Evolutionary conservation across 2,329 filamentous ascomycete species (phyloP).

Genomic region (Cercospora nicotianae): DNA sequence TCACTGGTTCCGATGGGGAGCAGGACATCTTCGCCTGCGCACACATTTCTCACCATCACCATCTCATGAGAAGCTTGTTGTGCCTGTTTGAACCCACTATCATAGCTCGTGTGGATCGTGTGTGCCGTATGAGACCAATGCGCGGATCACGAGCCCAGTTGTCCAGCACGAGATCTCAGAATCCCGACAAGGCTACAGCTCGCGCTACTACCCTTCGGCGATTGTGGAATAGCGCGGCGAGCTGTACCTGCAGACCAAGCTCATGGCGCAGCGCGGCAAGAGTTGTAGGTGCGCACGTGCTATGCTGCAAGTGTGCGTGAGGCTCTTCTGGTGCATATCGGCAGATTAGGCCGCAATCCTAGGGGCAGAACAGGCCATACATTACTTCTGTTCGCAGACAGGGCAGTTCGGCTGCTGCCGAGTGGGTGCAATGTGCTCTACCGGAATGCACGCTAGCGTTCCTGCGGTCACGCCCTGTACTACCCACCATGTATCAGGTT

Average conservation of each 20-base stretch:
- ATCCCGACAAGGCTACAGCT: background rate
- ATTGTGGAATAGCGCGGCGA: slow-evolving; percentile 4
- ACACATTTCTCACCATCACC: background rate
- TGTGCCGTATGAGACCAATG: background rate
- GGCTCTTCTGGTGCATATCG: slow-evolving; percentile 6
- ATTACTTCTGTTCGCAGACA: slow-evolving; percentile 10
- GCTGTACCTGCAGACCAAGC: slow-evolving; percentile 27
- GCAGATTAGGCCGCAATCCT: slow-evolving; percentile 7
- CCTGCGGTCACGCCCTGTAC: slow-evolving; percentile 28
- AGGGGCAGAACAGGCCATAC: background rate
- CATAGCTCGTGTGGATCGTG: background rate
- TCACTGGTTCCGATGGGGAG: background rate
- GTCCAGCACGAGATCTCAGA: slow-evolving; percentile 4
- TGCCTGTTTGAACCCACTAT: background rate
- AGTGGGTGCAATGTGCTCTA: slow-evolving; percentile 14
- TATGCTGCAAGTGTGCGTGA: background rate
- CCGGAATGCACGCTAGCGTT: slow-evolving; percentile 32
- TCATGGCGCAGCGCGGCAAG: slow-evolving; percentile 3
- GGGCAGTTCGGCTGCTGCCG: slow-evolving; percentile 30
- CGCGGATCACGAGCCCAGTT: background rate
- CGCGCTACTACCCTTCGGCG: background rate
- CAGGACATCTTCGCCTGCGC: background rate
- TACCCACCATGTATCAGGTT: slow-evolving; percentile 32
- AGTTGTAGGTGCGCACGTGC: background rate
- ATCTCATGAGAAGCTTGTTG: background rate